Conservation (phyloP, 805 yeast genomes). For the Priceomyces fermenticarens region DNA sequence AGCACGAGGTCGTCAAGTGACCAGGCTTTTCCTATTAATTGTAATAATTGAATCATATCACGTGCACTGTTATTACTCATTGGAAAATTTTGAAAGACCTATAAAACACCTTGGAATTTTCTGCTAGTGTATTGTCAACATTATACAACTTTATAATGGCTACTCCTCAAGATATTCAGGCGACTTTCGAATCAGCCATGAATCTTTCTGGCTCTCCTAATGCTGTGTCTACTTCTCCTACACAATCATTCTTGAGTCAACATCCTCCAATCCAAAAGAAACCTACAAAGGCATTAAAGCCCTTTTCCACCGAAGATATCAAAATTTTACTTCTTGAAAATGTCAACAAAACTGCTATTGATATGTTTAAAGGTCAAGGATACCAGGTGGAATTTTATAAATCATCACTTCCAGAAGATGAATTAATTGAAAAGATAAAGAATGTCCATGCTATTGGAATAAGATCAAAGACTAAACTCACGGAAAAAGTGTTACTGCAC, state of each 20-base stretch:
- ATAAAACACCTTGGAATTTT: no score
- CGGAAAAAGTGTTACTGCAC: constrained; percentile 70
- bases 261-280: constrained; percentile 45
- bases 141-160: constrained; percentile 41
- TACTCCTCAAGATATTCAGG: constrained; percentile 65
- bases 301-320: constrained; percentile 93
- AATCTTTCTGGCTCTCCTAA: constrained; percentile 56
- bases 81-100: constrained; percentile 1
- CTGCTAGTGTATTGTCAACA: background rate
- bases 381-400: constrained; percentile 95
- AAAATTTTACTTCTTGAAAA: constrained; percentile 89
- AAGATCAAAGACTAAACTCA: constrained; percentile 92
- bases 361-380: constrained; percentile 83
- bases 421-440: constrained; percentile 87
- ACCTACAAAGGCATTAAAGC: constrained; percentile 75
- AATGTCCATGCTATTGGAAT: constrained; percentile 97
- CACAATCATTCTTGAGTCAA: constrained; percentile 67
- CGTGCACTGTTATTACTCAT: constrained; percentile 2
- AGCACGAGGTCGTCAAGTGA: no score
- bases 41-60: background rate
- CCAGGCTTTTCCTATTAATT: no score
- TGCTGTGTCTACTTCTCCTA: constrained; percentile 81
- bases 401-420: constrained; percentile 86
- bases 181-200: constrained; percentile 54
- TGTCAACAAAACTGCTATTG: constrained; percentile 88